phyloP scores from a whole-genome alignment of 257 asterid genomes.

The Oldenlandia corymbosa region DNA sequence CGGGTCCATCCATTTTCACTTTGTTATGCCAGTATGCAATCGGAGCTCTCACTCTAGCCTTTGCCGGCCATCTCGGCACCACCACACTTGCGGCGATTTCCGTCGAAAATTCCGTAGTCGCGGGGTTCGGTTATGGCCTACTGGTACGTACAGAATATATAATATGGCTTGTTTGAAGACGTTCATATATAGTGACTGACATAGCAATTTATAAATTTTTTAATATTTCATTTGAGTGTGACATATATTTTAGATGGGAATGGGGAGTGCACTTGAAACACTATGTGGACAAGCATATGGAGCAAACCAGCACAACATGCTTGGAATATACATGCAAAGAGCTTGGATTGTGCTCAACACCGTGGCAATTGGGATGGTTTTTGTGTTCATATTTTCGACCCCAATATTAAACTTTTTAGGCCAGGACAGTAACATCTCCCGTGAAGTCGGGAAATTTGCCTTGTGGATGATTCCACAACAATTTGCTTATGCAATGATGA shows the following conservation, averaged over 20 bases:
- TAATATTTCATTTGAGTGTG: no score
- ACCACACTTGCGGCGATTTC: slow-evolving; percentile 26
- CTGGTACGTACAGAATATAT: slow-evolving; percentile 17
- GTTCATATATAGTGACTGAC: no score
- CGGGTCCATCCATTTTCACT: slow-evolving; percentile 31
- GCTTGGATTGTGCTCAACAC: slow-evolving; percentile 25
- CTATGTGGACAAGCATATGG: slow-evolving; percentile 39
- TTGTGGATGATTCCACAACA: slow-evolving; percentile 57
- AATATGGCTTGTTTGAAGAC: no score
- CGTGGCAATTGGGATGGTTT: not conserved
- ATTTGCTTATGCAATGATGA: slow-evolving; percentile 48
- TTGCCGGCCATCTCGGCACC: slow-evolving; percentile 25
- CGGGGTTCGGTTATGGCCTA: slow-evolving; percentile 26
- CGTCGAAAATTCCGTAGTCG: slow-evolving; percentile 19
- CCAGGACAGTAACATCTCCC: slow-evolving; percentile 31
- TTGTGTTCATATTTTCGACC: not conserved
- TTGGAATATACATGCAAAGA: slow-evolving; percentile 32
- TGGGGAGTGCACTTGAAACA: slow-evolving; percentile 37
- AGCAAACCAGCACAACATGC: slow-evolving; percentile 22
- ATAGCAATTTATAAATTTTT: no score
- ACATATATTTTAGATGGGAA: slow-evolving; percentile 19
- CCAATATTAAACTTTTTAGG: slow-evolving; percentile 22
- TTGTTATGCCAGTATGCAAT: slow-evolving; percentile 23
- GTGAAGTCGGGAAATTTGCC: slow-evolving; percentile 36
- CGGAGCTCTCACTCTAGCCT: slow-evolving; percentile 23